These are phyloP conservation scores for Suzukiozyma palmioleophila DNA, from an alignment of 1,139 yeast species.

Conservation along the genomic window DNA sequence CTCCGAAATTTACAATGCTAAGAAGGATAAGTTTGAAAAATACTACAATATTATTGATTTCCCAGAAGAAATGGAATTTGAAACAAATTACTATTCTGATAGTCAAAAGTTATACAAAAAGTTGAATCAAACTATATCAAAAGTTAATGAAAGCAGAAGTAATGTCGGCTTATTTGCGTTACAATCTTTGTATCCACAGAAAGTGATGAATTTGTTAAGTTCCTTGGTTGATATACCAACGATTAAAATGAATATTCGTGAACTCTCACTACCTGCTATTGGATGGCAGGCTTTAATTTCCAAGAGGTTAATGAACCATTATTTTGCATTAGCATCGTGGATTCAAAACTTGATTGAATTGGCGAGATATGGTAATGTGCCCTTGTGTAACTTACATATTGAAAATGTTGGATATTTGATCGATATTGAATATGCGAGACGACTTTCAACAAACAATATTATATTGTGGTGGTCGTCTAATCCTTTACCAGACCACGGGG, in stretches of 20 bases:
- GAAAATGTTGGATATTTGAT: conserved; percentile 76
- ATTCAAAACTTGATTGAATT: conserved; percentile 59
- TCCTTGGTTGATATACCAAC: conserved; percentile 60
- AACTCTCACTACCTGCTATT: conserved; percentile 63
- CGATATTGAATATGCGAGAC: conserved; percentile 83
- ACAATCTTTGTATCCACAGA: conserved; percentile 64
- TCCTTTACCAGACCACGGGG: conserved; percentile 85
- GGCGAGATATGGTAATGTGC: conserved; percentile 73
- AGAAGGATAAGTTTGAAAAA: conserved; percentile 42
- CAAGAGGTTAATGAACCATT: conserved; percentile 65
- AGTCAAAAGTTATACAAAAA: conserved; percentile 48
- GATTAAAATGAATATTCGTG: conserved; percentile 53
- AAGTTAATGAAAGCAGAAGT: conserved; percentile 64
- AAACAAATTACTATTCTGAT: conserved; percentile 46
- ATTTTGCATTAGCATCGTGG: conserved; percentile 74
- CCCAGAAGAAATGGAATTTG: conserved; percentile 48
- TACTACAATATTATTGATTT: conserved; percentile 47
- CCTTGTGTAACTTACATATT: conserved; percentile 76
- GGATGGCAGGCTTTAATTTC: conserved; percentile 83
- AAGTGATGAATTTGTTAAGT: conserved; percentile 38
- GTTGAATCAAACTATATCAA: conserved; percentile 49
- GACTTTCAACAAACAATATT: conserved; percentile 57
- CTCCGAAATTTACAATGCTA: conserved; percentile 44
- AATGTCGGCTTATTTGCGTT: conserved; percentile 62
- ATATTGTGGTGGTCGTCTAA: conserved; percentile 92